Evolutionary conservation across 768 basidiomycete genomes (phyloP).

Genomic region (Kockovaella imperatae): DNA sequence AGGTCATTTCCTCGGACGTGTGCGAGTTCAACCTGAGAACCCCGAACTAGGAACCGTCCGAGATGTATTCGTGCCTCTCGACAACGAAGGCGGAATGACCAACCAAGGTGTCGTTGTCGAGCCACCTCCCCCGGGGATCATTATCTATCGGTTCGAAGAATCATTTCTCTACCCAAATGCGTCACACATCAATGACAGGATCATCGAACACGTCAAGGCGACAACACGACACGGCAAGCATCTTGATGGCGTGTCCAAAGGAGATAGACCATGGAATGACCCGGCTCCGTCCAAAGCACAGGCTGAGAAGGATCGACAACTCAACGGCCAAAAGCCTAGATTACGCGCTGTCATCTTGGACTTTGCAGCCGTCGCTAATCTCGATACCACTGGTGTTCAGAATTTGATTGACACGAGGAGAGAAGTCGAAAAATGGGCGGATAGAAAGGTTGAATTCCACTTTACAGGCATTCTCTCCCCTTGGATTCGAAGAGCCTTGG

Average conservation of each 20-base stretch:
- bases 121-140: slow-evolving; percentile 72
- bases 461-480: slow-evolving; percentile 86
- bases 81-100: slow-evolving; percentile 49
- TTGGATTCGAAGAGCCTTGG: slow-evolving; percentile 74
- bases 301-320: slow-evolving; percentile 39
- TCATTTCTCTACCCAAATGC: slow-evolving; percentile 58
- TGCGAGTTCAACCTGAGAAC: slow-evolving; percentile 48
- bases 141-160: slow-evolving; percentile 89
- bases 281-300: slow-evolving; percentile 59
- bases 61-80: slow-evolving; percentile 76
- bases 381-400: slow-evolving; percentile 89
- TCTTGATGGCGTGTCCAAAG: slow-evolving; percentile 55
- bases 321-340: slow-evolving; percentile 62
- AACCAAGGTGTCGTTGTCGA: slow-evolving; percentile 65
- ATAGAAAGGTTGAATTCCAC: slow-evolving; percentile 72
- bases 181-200: slow-evolving; percentile 53
- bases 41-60: slow-evolving; percentile 48
- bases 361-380: slow-evolving; percentile 72
- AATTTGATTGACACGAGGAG: slow-evolving; percentile 78
- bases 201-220: slow-evolving; percentile 74
- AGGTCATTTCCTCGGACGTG: slow-evolving; percentile 83
- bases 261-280: slow-evolving; percentile 91
- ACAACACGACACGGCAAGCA: slow-evolving; percentile 71
- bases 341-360: slow-evolving; percentile 86
- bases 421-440: slow-evolving; percentile 80